Percentiles rank a stretch among this genome's conserved stretches.
Evolutionary conservation across 768 basidiomycete genomes (phyloP).

Genomic region (Mycena floridula): DNA sequence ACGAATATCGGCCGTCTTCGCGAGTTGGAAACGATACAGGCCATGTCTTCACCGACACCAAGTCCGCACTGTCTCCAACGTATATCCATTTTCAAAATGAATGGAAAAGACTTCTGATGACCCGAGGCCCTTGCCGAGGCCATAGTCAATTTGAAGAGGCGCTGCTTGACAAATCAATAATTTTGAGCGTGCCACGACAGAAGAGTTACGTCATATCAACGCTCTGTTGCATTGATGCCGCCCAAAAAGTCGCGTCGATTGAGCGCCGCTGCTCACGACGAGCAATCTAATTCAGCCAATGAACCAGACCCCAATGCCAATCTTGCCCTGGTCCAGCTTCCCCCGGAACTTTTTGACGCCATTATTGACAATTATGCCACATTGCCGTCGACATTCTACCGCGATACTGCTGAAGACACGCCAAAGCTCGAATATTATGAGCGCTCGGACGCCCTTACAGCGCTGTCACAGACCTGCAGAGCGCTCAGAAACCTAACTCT

Average conservation of each 20-base stretch:
- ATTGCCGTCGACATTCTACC: slow-evolving; percentile 4
- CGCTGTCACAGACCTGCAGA: slow-evolving; percentile 10
- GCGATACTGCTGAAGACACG: not conserved
- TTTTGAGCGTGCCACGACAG: no score
- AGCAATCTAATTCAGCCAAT: no score
- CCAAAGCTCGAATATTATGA: slow-evolving; percentile 4
- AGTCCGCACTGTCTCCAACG: slow-evolving; percentile 8
- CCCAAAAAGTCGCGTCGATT: no score
- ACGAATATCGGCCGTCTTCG: slow-evolving; percentile 10
- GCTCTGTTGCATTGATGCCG: no score
- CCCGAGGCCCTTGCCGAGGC: no score
- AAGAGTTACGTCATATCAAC: no score
- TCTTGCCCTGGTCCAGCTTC: slow-evolving; percentile 4
- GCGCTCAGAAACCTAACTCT: slow-evolving; percentile 5
- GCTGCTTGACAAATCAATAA: no score
- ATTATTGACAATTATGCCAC: slow-evolving; percentile 8
- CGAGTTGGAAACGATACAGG: slow-evolving; percentile 17
- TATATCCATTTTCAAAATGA: no score
- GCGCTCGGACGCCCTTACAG: slow-evolving; percentile 8
- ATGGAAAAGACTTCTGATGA: no score
- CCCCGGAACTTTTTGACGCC: slow-evolving; percentile 10
- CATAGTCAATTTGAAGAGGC: no score
- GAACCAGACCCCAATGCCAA: no score
- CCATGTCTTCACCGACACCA: slow-evolving; percentile 2
- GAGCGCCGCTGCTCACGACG: no score